Evolutionary conservation across 1,139 yeast genomes (phyloP), one percentile per base, ranked within the genome.

Genomic region (Pichia sp.): DNA sequence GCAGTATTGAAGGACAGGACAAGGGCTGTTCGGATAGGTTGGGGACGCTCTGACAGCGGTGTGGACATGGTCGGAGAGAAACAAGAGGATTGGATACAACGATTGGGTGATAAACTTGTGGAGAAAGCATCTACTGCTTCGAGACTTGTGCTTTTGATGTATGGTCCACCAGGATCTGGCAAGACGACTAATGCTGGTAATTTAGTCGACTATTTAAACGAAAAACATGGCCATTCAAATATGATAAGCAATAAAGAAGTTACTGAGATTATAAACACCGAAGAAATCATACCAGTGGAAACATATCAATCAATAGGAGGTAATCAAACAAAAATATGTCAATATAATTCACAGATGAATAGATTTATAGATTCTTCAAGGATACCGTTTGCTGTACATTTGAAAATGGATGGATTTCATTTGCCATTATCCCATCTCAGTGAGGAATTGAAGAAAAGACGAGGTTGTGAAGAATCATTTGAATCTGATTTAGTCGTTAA

Each of bases 391-490:
- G 57, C 58, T 4, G 65, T 65, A 46, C 64, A 66, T 21, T 64
- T 79, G 2, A 78, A 81, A 10, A 78, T 76, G 80, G 96, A 89
- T 62, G 97, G 97, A 10, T 89, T 74, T 57, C 97, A 89, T 59
- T 66, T 78, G 25, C 78, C 87, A 10, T 63, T 91, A 31, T 49
- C 60, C 0, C 72, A 75, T 39, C 64, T 89, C 25, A 69, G 85
- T 0, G 66, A 57, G 6, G 68, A 64, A 30, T 91, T 95, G 0
- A 63, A 77, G 29, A 60, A 64, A 30, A 66, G 87, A 49, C 70
- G 96, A 39, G 96, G 96, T 0, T 83, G 95, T 0, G 93, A 95
- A 1, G 76, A 72, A 54, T 87, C 96, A 0, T 88, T 88, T 62
- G 88, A 89, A 57, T 72, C 85, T 5, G 54, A 59, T 9, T 69